phyloP scores from a whole-genome alignment of 331 rosid species.

The Ulmus americana region DNA sequence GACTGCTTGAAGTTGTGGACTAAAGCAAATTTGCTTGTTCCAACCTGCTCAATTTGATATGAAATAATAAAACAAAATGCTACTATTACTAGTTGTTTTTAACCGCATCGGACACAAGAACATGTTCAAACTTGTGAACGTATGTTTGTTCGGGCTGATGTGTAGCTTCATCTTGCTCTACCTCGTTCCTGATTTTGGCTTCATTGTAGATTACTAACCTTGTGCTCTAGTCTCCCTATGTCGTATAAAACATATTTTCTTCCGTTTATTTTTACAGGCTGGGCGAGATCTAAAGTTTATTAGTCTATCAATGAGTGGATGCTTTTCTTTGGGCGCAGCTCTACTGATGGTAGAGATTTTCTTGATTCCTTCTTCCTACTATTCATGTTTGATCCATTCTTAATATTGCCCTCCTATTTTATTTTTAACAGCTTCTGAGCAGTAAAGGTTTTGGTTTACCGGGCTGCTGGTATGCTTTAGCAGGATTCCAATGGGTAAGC shows the following conservation, averaged over 20 bases:
- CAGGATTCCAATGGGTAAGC: conserved; percentile 87
- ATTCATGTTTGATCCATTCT: conserved; percentile 9
- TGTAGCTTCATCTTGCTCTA: background rate
- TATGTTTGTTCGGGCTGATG: conserved; percentile 1
- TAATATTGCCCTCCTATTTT: conserved; percentile 15
- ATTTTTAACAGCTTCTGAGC: conserved; percentile 46
- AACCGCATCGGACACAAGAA: background rate
- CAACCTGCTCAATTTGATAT: no score
- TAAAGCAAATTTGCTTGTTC: no score
- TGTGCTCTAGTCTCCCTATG: no score
- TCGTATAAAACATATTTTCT: no score
- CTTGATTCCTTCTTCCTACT: conserved; percentile 13
- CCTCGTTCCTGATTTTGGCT: background rate
- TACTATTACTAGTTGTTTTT: no score
- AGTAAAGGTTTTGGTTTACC: conserved; percentile 61
- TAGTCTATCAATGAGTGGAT: conserved; percentile 72
- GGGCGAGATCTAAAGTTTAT: conserved; percentile 74
- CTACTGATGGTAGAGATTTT: conserved; percentile 42
- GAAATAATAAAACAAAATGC: no score
- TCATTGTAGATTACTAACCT: background rate
- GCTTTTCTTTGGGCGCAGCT: conserved; percentile 53
- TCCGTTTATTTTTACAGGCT: conserved; percentile 47
- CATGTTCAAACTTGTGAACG: background rate
- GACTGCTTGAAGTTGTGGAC: background rate
- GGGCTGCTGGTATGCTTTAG: conserved; percentile 73